These are phyloP conservation scores for Colletotrichum echinochloae DNA, from an alignment of 2,329 filamentous ascomycete species.

Conservation along the genomic window DNA sequence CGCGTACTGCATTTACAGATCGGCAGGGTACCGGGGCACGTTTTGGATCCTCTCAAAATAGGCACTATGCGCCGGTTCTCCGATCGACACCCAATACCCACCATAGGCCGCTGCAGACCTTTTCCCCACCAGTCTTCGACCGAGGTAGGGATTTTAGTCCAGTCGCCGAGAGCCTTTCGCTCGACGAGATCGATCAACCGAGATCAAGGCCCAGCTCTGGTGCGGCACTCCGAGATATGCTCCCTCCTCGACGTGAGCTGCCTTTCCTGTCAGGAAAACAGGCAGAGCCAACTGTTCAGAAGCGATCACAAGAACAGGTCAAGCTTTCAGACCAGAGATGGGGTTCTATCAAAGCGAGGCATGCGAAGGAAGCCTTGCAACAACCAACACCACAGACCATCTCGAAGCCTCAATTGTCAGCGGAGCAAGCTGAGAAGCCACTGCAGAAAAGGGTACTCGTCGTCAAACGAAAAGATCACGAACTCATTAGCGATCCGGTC, in stretches of 20 bases:
- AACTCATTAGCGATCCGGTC: not conserved
- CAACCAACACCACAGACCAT: not conserved
- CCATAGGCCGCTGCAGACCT: not conserved
- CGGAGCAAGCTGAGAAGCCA: not conserved
- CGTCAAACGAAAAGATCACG: not conserved
- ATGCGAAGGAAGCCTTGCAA: not conserved
- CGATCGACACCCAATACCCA: not conserved
- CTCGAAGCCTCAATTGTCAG: not conserved
- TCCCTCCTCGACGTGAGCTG: conserved; percentile 16
- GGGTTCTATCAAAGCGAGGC: not conserved
- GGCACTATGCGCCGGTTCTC: not conserved
- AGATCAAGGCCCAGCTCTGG: not conserved
- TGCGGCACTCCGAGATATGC: conserved; percentile 6
- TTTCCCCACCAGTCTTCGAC: not conserved
- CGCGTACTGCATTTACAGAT: conserved; percentile 1
- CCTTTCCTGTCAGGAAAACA: conserved; percentile 1
- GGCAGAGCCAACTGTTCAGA: not conserved
- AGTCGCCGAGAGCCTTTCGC: not conserved
- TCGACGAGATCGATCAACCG: not conserved
- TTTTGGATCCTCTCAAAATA: not conserved
- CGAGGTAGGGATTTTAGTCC: not conserved
- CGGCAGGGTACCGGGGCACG: not conserved
- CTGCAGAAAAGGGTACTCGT: not conserved
- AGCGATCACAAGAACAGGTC: not conserved
- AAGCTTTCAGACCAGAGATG: too few relatives aligned